Evolutionary conservation across 257 asterid genomes (phyloP).

Genomic region (Catharanthus roseus): DNA sequence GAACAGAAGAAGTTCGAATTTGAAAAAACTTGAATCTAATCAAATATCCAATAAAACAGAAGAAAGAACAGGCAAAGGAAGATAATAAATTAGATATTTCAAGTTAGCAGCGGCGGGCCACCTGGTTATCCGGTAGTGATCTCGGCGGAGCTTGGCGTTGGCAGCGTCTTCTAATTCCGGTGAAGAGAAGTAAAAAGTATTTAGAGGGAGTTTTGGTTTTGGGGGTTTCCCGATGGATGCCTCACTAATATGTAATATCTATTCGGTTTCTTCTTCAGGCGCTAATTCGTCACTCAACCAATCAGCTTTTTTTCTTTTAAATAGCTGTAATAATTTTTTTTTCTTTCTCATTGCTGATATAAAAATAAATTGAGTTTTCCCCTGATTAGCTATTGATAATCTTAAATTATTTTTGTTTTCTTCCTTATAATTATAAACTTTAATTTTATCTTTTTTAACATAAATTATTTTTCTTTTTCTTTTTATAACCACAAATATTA

Average conservation of each 20-base stretch:
- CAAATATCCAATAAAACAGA: background rate
- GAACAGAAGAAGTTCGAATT: background rate
- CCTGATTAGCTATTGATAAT: too few relatives aligned
- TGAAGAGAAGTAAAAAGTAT: background rate
- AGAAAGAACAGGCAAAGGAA: background rate
- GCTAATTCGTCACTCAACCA: too few relatives aligned
- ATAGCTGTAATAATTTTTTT: too few relatives aligned
- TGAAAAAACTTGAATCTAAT: constrained; percentile 1
- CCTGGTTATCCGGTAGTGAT: background rate
- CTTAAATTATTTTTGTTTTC: too few relatives aligned
- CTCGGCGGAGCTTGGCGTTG: background rate
- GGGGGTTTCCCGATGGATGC: background rate
- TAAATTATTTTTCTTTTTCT: too few relatives aligned
- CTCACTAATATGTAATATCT: background rate
- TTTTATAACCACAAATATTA: too few relatives aligned
- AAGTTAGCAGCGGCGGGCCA: background rate
- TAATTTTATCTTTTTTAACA: too few relatives aligned
- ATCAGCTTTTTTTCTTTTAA: too few relatives aligned
- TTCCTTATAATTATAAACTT: too few relatives aligned
- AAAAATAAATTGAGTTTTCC: too few relatives aligned
- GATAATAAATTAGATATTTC: background rate
- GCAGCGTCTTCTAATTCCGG: background rate
- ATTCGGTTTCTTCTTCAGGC: too few relatives aligned
- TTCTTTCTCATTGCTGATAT: too few relatives aligned
- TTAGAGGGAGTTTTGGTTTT: background rate